phyloP scores from a whole-genome alignment of 129 eudicot genomes.

The Chrysanthemum lavandulifolium region DNA sequence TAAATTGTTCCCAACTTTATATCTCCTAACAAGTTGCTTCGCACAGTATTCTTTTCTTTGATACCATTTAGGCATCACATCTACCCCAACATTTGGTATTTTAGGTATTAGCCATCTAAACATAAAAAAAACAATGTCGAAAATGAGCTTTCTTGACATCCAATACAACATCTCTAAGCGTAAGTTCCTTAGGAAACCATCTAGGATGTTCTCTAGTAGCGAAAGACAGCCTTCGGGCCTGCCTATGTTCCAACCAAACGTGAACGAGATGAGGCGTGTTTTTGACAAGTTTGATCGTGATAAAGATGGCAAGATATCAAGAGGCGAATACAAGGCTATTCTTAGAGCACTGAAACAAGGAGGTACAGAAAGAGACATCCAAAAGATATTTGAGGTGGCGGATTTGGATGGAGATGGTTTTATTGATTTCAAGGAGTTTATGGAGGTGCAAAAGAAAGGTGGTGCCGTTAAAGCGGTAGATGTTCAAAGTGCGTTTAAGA shows the following conservation, averaged over 20 bases:
- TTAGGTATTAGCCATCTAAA: slow-evolving; percentile 7
- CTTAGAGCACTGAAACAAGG: slow-evolving; percentile 59
- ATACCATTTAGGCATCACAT: slow-evolving; percentile 20
- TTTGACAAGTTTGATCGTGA: slow-evolving; percentile 74
- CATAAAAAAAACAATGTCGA: slow-evolving; percentile 40
- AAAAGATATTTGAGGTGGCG: slow-evolving; percentile 83
- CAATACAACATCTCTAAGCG: slow-evolving; percentile 66
- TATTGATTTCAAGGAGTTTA: slow-evolving; percentile 77
- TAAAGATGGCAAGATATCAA: slow-evolving; percentile 86
- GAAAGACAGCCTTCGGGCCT: slow-evolving; percentile 48
- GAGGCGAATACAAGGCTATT: slow-evolving; percentile 67
- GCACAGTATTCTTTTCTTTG: slow-evolving; percentile 30
- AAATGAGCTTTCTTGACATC: slow-evolving; percentile 62
- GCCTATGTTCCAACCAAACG: slow-evolving; percentile 53
- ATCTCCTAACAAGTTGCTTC: slow-evolving; percentile 29
- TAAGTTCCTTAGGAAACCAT: slow-evolving; percentile 53
- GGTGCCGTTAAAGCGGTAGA: slow-evolving; percentile 70
- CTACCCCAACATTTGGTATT: slow-evolving; percentile 10
- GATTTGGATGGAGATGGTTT: slow-evolving; percentile 77
- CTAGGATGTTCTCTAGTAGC: slow-evolving; percentile 52
- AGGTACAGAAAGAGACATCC: slow-evolving; percentile 48
- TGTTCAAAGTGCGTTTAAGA: slow-evolving; percentile 62
- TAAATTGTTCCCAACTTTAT: slow-evolving; percentile 22
- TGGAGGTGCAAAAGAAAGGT: slow-evolving; percentile 75
- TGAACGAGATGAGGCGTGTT: slow-evolving; percentile 55